phyloP scores from a whole-genome alignment of 176 grass and related monocot species.

The Luzula sylvatica region DNA sequence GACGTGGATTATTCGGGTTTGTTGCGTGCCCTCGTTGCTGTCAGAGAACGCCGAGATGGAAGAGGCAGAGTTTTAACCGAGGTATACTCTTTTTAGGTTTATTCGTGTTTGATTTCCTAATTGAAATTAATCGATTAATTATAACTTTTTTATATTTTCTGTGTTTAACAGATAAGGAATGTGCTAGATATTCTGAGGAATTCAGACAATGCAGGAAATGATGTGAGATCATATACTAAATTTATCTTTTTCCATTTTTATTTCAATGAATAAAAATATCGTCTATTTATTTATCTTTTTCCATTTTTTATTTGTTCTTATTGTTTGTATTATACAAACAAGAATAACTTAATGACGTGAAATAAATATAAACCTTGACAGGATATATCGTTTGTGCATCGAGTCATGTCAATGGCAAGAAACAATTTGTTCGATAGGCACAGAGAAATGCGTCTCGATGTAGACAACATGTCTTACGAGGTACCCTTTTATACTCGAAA shows the following conservation, averaged over 20 bases:
- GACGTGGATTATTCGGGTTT: conserved; percentile 15
- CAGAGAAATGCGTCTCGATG: conserved; percentile 85
- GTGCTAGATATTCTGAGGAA: conserved; percentile 24
- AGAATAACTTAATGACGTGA: neutral
- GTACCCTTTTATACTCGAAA: conserved; percentile 23
- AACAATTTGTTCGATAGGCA: conserved; percentile 67
- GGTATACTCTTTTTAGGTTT: neutral
- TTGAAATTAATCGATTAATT: neutral
- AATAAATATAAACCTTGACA: conserved; percentile 13
- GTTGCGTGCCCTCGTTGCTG: conserved; percentile 19
- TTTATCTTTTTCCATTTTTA: too few species aligned
- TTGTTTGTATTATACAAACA: too few species aligned
- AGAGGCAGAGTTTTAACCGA: conserved; percentile 22
- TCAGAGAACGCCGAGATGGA: conserved; percentile 20
- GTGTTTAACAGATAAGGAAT: conserved; percentile 18
- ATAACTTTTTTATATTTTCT: neutral
- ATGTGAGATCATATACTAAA: too few species aligned
- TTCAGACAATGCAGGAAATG: conserved; percentile 22
- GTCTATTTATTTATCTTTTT: too few species aligned
- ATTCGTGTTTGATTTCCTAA: too few species aligned
- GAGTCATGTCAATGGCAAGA: conserved; percentile 37
- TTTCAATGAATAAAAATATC: too few species aligned
- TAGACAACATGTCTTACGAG: conserved; percentile 98
- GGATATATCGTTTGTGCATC: conserved; percentile 53
- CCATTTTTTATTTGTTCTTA: too few species aligned